Conservation (phyloP, 2,329 filamentous ascomycete genomes). For the Pseudopithomyces maydicus region DNA sequence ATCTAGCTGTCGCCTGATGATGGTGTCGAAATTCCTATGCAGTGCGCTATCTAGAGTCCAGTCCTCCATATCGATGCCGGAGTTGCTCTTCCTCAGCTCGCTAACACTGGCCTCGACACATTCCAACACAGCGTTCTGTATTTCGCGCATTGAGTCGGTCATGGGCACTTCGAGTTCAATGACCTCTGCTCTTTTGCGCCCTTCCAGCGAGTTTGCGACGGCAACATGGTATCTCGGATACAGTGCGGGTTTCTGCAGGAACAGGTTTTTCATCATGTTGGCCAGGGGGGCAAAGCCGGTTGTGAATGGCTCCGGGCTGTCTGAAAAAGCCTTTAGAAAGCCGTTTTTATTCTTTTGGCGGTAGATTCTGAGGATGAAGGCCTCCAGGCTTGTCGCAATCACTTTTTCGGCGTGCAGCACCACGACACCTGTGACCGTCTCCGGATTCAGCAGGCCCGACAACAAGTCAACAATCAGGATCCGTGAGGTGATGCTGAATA, state of each 20-base stretch:
- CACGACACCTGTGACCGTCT: conserved; percentile 84
- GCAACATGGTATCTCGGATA: conserved; percentile 94
- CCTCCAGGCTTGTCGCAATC: conserved; percentile 84
- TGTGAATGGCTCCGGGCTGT: conserved; percentile 88
- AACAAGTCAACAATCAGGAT: conserved; percentile 94
- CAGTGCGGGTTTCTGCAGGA: conserved; percentile 83
- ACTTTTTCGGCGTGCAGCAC: conserved; percentile 88
- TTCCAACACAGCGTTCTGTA: conserved; percentile 92
- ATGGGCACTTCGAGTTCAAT: conserved; percentile 96
- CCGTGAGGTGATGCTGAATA: conserved; percentile 94
- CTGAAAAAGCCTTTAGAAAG: conserved; percentile 95
- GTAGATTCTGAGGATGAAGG: conserved; percentile 93
- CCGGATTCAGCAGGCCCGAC: conserved; percentile 79
- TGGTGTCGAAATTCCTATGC: conserved; percentile 88
- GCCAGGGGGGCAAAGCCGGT: conserved; percentile 85
- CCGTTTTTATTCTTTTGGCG: conserved; percentile 92
- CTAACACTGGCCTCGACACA: conserved; percentile 95
- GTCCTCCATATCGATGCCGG: conserved; percentile 91
- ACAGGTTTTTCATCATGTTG: conserved; percentile 90
- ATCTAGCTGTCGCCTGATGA: conserved; percentile 86
- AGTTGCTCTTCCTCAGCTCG: conserved; percentile 89
- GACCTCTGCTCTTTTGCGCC: conserved; percentile 90
- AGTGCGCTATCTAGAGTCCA: conserved; percentile 95
- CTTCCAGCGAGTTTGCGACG: conserved; percentile 87
- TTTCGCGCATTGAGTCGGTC: conserved; percentile 90